Evolutionary conservation across 805 yeast genomes (phyloP).

Genomic region (Metschnikowia gelsemii): DNA sequence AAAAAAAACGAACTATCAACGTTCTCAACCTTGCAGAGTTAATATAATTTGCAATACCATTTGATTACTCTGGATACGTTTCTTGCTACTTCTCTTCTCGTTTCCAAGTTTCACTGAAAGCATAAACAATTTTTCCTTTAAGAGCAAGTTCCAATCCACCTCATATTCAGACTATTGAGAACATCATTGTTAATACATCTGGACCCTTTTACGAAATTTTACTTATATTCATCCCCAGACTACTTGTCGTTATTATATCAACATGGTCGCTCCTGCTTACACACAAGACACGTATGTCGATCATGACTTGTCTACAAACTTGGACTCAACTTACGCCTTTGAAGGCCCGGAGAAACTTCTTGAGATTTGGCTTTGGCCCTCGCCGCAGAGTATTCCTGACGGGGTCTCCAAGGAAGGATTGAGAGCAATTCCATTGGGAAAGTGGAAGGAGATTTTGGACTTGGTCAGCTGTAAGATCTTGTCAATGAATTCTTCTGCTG

Average conservation of each 20-base stretch:
- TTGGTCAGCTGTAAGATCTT: conserved; percentile 85
- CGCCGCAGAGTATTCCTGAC: conserved; percentile 38
- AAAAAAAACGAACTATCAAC: neutral
- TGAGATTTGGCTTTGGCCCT: conserved; percentile 82
- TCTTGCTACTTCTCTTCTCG: conserved; percentile 51
- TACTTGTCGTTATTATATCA: neutral
- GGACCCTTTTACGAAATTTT: no score
- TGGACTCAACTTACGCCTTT: conserved; percentile 89
- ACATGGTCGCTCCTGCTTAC: conserved; percentile 46
- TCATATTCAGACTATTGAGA: neutral
- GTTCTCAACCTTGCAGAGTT: neutral
- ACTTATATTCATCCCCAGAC: no score
- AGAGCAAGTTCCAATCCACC: conserved; percentile 47
- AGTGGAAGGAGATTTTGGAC: conserved; percentile 74
- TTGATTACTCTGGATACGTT: conserved; percentile 36
- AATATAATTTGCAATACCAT: conserved; percentile 1
- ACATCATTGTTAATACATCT: no score
- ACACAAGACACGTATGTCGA: conserved; percentile 58
- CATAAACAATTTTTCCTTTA: conserved; percentile 12
- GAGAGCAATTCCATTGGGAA: conserved; percentile 59
- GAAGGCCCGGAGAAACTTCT: conserved; percentile 96
- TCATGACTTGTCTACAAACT: conserved; percentile 70
- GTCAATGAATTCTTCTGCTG: conserved; percentile 66
- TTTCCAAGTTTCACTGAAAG: conserved; percentile 29
- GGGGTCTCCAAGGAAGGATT: conserved; percentile 47